Percentiles rank a stretch among this genome's conserved stretches.
Evolutionary conservation across 192 early-diverging fungal genomes (phyloP).

Genomic region (Coemansia sp.): DNA sequence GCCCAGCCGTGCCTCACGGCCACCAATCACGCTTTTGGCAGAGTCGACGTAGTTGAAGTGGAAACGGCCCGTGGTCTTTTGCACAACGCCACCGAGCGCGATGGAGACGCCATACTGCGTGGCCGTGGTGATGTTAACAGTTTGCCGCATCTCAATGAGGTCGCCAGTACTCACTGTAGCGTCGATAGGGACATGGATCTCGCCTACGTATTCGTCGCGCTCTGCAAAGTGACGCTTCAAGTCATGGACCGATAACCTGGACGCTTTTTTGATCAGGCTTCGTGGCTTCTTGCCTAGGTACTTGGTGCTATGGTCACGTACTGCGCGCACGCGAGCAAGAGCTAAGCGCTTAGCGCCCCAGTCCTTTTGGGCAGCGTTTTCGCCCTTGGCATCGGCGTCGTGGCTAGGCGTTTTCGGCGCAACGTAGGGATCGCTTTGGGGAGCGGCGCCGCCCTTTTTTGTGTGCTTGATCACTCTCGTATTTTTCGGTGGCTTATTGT

Average conservation of each 20-base stretch:
- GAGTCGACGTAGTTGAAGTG: slow-evolving; percentile 20
- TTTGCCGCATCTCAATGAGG: slow-evolving; percentile 34
- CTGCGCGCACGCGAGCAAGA: neutral
- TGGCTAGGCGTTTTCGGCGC: neutral
- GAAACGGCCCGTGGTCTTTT: slow-evolving; percentile 44
- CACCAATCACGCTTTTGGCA: slow-evolving; percentile 4
- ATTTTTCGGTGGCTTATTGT: neutral
- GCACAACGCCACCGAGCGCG: slow-evolving; percentile 17
- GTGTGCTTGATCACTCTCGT: neutral
- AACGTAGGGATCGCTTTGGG: neutral
- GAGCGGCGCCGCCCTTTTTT: neutral
- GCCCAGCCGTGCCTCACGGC: slow-evolving; percentile 28
- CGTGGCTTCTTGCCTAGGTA: neutral
- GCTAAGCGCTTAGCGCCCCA: neutral
- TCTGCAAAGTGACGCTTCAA: slow-evolving; percentile 16
- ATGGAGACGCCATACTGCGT: neutral
- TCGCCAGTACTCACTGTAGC: slow-evolving; percentile 39
- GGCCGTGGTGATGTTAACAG: neutral
- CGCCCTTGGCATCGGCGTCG: neutral
- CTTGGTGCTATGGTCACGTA: neutral
- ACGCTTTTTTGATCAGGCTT: slow-evolving; percentile 11
- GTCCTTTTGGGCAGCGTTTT: neutral
- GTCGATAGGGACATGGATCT: slow-evolving; percentile 27
- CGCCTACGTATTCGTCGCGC: neutral
- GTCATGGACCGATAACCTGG: slow-evolving; percentile 4